These are phyloP conservation scores for Bolboschoenoplectus hybrid DNA, from an alignment of 202 grass and related monocot species.

Conservation along the genomic window DNA sequence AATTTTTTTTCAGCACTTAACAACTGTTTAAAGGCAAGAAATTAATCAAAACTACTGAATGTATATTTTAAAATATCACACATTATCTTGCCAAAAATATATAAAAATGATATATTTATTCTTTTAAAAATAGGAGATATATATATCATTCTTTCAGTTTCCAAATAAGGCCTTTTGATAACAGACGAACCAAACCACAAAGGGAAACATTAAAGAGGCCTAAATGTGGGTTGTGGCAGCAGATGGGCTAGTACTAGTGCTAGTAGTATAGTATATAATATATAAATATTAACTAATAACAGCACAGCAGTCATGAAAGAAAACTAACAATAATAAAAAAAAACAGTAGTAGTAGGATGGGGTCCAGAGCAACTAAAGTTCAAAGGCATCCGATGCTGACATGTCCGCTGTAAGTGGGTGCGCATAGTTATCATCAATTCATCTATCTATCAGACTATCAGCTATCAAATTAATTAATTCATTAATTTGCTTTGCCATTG, in stretches of 20 bases:
- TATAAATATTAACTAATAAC: neutral
- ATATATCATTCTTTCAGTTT: neutral
- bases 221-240: slow-evolving; percentile 22
- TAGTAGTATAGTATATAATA: neutral
- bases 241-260: neutral
- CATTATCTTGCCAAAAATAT: neutral
- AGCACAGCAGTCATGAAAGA: neutral
- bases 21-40: neutral
- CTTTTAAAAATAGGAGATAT: neutral
- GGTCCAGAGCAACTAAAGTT: slow-evolving; percentile 28
- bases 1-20: neutral
- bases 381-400: slow-evolving; percentile 37
- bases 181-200: neutral
- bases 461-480: neutral
- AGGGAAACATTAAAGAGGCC: slow-evolving; percentile 26
- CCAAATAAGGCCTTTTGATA: slow-evolving; percentile 12
- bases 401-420: neutral
- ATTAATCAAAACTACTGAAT: neutral
- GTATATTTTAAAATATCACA: neutral
- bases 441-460: neutral
- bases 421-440: neutral
- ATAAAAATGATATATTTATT: neutral
- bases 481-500: neutral
- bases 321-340: neutral
- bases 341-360: neutral